phyloP scores from a whole-genome alignment of 179 eudicot genomes.

The Actinidia arguta region DNA sequence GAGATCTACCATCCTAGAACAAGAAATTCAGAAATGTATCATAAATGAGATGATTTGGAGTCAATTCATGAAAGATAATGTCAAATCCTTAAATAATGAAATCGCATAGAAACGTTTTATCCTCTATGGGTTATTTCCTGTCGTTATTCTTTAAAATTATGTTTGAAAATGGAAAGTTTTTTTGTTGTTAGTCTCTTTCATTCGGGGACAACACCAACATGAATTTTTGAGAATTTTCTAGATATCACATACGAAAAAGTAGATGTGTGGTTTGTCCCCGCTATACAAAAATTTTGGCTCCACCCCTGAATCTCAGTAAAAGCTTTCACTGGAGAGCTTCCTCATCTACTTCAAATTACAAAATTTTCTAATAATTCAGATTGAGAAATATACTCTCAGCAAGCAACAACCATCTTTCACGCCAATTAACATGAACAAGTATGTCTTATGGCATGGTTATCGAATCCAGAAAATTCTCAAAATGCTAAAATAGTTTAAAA shows the following conservation, averaged over 20 bases:
- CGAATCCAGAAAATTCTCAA: neutral
- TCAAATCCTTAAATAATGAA: neutral
- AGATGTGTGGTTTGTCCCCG: too few relatives aligned
- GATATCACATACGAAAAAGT: too few relatives aligned
- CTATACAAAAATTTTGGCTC: neutral
- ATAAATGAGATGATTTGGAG: neutral
- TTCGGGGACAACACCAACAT: too few relatives aligned
- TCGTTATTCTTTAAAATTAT: neutral
- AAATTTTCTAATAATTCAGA: neutral
- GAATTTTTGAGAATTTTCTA: too few relatives aligned
- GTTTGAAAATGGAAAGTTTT: too few relatives aligned
- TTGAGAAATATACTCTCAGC: neutral
- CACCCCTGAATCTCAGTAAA: too few relatives aligned
- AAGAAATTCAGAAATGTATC: conserved; percentile 6
- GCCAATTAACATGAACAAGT: neutral
- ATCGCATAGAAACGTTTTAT: neutral
- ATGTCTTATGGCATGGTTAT: neutral
- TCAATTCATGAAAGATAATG: too few relatives aligned
- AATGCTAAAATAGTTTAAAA: neutral
- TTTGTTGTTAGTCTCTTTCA: too few relatives aligned
- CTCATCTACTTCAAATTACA: neutral
- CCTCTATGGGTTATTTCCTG: neutral
- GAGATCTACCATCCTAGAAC: conserved; percentile 76
- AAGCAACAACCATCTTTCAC: neutral
- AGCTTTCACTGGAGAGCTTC: neutral